Conservation (phyloP, 208 protist genomes). For the Acanthamoeba comandoni region DNA sequence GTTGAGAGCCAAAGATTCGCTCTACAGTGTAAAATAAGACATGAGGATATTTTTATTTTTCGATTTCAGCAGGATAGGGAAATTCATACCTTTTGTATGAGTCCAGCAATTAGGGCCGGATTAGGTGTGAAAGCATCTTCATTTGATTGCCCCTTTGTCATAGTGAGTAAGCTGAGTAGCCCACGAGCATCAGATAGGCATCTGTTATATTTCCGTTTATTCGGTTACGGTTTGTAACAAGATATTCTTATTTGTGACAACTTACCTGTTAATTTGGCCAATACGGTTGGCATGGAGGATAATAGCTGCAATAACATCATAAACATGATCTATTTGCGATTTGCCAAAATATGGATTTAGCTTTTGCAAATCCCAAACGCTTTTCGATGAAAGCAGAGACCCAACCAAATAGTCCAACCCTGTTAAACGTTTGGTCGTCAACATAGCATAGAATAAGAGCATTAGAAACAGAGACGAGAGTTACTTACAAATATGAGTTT, state of each 20-base stretch:
- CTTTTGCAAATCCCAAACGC: constrained; percentile 69
- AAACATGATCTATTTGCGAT: constrained; percentile 49
- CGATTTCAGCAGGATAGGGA: not conserved
- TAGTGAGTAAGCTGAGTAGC: constrained; percentile 35
- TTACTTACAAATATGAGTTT: constrained; percentile 66
- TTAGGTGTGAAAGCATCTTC: constrained; percentile 23
- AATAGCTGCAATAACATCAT: constrained; percentile 52
- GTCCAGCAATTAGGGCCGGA: constrained; percentile 49
- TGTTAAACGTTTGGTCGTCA: not conserved
- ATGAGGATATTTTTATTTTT: not conserved
- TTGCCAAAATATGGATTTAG: constrained; percentile 75
- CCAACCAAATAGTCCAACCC: constrained; percentile 78
- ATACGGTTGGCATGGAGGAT: constrained; percentile 74
- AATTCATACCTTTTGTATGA: constrained; percentile 66
- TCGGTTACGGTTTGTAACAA: too few relatives aligned
- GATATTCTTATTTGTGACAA: too few relatives aligned
- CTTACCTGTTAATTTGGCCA: constrained; percentile 56
- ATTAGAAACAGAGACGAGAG: not conserved
- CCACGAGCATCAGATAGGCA: constrained; percentile 62
- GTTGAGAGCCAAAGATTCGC: constrained; percentile 66
- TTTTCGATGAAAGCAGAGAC: constrained; percentile 73
- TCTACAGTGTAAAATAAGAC: not conserved
- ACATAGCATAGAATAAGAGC: not conserved
- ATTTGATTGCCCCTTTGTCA: constrained; percentile 10
- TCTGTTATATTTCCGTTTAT: not conserved